Evolutionary conservation across 2,329 filamentous ascomycete species (phyloP).

Genomic region (Chrysoporthe cubensis): DNA sequence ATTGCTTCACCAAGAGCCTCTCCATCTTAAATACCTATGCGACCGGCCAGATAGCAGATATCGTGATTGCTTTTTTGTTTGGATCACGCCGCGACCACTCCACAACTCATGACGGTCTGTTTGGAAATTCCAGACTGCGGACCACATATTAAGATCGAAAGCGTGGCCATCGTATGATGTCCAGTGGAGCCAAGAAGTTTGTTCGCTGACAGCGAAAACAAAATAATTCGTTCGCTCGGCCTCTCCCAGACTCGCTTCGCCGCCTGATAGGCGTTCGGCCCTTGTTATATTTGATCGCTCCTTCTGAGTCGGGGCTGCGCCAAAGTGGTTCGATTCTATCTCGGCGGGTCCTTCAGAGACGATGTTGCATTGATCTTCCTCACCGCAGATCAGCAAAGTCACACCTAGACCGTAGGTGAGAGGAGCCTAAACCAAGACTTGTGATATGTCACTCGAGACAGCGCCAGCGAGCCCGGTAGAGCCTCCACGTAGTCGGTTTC

Average conservation of each 20-base stretch:
- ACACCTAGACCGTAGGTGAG: background rate
- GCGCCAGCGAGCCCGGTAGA: background rate
- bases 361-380: constrained; percentile 4
- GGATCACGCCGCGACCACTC: background rate
- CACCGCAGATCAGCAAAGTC: constrained; percentile 5
- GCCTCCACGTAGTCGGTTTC: background rate
- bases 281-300: background rate
- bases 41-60: background rate
- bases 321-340: background rate
- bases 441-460: background rate
- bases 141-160: constrained; percentile 5
- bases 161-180: constrained; percentile 25
- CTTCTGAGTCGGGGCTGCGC: background rate
- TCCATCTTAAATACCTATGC: background rate
- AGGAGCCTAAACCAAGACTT: background rate
- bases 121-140: background rate
- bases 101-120: background rate
- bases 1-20: background rate
- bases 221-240: background rate
- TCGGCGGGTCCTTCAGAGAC: background rate
- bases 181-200: constrained; percentile 14
- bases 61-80: background rate
- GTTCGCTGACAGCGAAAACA: background rate
- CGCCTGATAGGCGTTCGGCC: background rate
- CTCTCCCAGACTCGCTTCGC: background rate